Conservation (phyloP, 257 asterid genomes). For the Scutellaria baicalensis region DNA sequence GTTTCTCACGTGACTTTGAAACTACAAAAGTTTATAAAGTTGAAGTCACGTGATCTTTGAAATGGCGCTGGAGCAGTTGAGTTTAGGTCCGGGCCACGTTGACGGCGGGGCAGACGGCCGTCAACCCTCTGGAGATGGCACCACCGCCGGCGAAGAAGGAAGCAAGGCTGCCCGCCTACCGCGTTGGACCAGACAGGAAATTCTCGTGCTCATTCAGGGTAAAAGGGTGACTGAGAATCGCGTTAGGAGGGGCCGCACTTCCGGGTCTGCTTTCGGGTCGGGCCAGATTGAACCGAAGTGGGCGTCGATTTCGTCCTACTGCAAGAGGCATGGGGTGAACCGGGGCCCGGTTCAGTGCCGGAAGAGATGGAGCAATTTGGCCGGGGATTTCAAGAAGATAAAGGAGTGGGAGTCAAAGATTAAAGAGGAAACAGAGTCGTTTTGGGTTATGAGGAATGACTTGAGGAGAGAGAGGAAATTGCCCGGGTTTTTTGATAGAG, state of each 20-base stretch:
- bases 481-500: slow-evolving; percentile 87
- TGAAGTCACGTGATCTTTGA: slow-evolving; percentile 25
- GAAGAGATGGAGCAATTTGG: slow-evolving; percentile 91
- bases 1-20: slow-evolving; percentile 37
- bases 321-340: slow-evolving; percentile 80
- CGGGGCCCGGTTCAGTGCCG: slow-evolving; percentile 97
- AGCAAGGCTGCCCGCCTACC: slow-evolving; percentile 63
- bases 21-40: slow-evolving; percentile 6
- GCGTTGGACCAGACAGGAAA: slow-evolving; percentile 91
- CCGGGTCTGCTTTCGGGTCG: slow-evolving; percentile 58
- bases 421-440: slow-evolving; percentile 66
- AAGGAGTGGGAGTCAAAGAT: slow-evolving; percentile 74
- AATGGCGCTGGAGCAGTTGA: slow-evolving; percentile 62
- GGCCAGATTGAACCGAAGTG: slow-evolving; percentile 82
- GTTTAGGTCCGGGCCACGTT: slow-evolving; percentile 41
- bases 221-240: slow-evolving; percentile 69
- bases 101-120: slow-evolving; percentile 57
- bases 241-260: slow-evolving; percentile 54
- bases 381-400: slow-evolving; percentile 87
- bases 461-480: slow-evolving; percentile 78
- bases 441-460: slow-evolving; percentile 94
- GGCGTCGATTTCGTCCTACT: slow-evolving; percentile 87
- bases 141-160: slow-evolving; percentile 35
- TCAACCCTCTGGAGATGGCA: slow-evolving; percentile 33
- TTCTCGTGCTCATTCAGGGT: slow-evolving; percentile 80